These are phyloP conservation scores for Sextonia rubra DNA, from an alignment of 164 flowering plant species.

Conservation along the genomic window DNA sequence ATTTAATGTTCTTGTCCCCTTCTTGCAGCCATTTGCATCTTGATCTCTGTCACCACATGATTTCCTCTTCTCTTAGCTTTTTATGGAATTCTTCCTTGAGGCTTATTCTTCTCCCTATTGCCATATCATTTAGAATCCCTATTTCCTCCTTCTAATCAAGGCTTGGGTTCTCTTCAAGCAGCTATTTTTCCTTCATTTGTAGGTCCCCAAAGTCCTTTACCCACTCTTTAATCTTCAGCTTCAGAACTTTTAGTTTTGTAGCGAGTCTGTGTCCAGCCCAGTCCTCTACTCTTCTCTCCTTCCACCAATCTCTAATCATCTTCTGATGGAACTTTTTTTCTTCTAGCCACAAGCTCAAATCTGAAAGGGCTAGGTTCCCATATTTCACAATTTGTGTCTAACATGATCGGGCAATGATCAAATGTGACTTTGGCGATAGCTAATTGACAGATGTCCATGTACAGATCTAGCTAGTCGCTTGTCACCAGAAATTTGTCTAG, in stretches of 20 bases:
- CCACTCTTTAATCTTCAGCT: neutral
- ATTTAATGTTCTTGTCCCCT: neutral
- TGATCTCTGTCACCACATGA: neutral
- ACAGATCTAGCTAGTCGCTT: neutral
- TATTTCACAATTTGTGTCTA: neutral
- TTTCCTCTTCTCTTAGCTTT: neutral
- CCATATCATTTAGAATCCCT: neutral
- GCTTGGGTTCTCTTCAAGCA: neutral
- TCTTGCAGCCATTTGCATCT: neutral
- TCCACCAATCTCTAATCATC: neutral
- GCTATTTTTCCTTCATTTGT: too few species aligned
- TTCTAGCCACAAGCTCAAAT: neutral
- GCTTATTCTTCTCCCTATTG: neutral
- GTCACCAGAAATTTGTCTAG: neutral
- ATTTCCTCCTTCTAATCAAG: neutral
- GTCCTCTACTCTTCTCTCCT: neutral
- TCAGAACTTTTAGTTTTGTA: neutral
- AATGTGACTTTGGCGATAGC: neutral
- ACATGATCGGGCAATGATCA: neutral
- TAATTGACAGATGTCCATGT: neutral
- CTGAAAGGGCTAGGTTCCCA: neutral
- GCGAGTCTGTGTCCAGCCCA: neutral
- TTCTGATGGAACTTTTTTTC: neutral
- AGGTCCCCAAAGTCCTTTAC: neutral
- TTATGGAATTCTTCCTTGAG: neutral